A percentile compares a stretch with the other conserved stretches of the same genome.
phyloP scores from a whole-genome alignment of 2,329 filamentous ascomycete species.

The Aureobasidium sp. region DNA sequence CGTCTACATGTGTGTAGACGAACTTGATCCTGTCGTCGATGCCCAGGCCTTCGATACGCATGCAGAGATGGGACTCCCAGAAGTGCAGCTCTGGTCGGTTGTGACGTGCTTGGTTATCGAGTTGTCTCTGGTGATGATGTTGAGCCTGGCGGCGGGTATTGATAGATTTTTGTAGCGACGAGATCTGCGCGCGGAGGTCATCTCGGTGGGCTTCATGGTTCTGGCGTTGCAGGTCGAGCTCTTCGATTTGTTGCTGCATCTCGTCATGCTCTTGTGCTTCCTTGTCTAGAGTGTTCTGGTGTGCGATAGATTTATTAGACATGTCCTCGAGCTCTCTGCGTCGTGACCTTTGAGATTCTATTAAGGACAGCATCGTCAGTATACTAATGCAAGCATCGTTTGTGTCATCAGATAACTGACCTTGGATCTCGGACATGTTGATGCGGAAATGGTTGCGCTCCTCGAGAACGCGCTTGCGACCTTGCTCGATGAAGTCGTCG shows the following conservation, averaged over 20 bases:
- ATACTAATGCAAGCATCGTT: not conserved
- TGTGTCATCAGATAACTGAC: constrained; percentile 42
- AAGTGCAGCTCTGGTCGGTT: constrained; percentile 93
- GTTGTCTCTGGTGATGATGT: constrained; percentile 61
- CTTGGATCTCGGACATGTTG: constrained; percentile 82
- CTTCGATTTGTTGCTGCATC: constrained; percentile 54
- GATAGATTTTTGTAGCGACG: constrained; percentile 62
- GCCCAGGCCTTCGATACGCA: constrained; percentile 76
- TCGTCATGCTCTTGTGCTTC: constrained; percentile 66
- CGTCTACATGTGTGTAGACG: constrained; percentile 78
- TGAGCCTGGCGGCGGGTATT: constrained; percentile 64
- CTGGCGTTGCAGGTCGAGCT: constrained; percentile 50
- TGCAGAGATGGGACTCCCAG: constrained; percentile 84
- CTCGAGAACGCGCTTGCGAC: constrained; percentile 80
- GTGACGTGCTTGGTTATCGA: constrained; percentile 77
- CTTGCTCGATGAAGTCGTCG: constrained; percentile 88
- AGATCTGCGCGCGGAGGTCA: constrained; percentile 49
- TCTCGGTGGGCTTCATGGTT: constrained; percentile 49
- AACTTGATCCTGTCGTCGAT: constrained; percentile 78
- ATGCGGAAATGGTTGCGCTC: constrained; percentile 92
- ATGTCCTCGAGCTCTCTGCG: constrained; percentile 81
- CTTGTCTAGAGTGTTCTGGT: constrained; percentile 67
- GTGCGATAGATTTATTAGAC: constrained; percentile 60
- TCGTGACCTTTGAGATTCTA: constrained; percentile 88
- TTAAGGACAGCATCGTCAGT: constrained; percentile 10